phyloP scores from a whole-genome alignment of 2,329 filamentous ascomycete genomes.

The Stylonectria norvegica region DNA sequence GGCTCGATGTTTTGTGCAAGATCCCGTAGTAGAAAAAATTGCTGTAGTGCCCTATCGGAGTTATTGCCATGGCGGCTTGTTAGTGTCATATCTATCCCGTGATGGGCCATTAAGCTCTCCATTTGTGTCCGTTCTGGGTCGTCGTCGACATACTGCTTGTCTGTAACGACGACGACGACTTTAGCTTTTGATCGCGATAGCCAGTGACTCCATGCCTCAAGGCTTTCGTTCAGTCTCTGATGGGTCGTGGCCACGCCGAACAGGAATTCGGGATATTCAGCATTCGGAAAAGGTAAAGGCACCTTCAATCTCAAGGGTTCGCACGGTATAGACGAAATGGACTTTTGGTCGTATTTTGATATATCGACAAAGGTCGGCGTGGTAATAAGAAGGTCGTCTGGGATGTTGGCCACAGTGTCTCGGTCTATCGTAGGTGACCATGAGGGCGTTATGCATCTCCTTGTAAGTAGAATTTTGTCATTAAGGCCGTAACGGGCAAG shows the following conservation, averaged over 20 bases:
- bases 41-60: slow-evolving; percentile 46
- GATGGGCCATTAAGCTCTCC: slow-evolving; percentile 8
- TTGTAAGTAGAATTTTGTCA: not conserved
- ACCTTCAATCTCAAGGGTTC: slow-evolving; percentile 45
- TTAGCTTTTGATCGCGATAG: slow-evolving; percentile 45
- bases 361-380: not conserved
- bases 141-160: slow-evolving; percentile 32
- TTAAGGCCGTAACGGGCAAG: not conserved
- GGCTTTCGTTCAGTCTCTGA: slow-evolving; percentile 45
- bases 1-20: slow-evolving; percentile 41
- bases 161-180: slow-evolving; percentile 49
- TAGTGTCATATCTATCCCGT: not conserved
- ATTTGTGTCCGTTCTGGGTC: slow-evolving; percentile 20
- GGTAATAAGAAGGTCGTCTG: slow-evolving; percentile 30
- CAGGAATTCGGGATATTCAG: slow-evolving; percentile 45
- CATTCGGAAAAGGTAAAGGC: slow-evolving; percentile 37
- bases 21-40: slow-evolving; percentile 51
- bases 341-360: slow-evolving; percentile 21
- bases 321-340: slow-evolving; percentile 25
- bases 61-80: slow-evolving; percentile 8
- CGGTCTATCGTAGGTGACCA: slow-evolving; percentile 26
- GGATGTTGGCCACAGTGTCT: slow-evolving; percentile 33
- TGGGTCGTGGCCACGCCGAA: slow-evolving; percentile 54
- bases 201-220: slow-evolving; percentile 52
- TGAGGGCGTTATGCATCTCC: not conserved